Base-by-base conservation (phyloP, 352 stramenopile species). In the Aphanomyces stellatus region DNA sequence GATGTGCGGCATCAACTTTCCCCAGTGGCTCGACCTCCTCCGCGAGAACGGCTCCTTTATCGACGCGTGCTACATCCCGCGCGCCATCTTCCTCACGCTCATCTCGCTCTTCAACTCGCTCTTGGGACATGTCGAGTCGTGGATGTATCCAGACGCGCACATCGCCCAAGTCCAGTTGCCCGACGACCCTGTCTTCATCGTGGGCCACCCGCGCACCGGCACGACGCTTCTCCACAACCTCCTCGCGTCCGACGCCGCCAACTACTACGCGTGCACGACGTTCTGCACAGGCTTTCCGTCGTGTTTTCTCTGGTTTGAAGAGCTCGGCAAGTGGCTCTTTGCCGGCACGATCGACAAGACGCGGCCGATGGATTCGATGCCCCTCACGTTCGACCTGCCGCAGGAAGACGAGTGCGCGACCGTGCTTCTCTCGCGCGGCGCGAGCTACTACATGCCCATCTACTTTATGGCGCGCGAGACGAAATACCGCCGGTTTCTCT, bases 351-450 rank as follows among this genome's bases (percentile, higher is more conserved):
- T 85, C 6, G 55, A 66, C 22, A 60, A 78, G 17, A 80, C 42
- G 35, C 69, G 77, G 13, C 77, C 77, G 17, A 85, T 85, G 77
- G 77, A 85, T 53, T 80, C 79, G 69, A 70, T 85, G 15, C 61
- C 60, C 3, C 49, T 85, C 3, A 25, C 71, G 53, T 82, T 80
- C 65, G 74, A 82, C 69, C 42, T 77, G 31, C 77, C 77, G 8
- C 75, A 85, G 40, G 77, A 85, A 71, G 77, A 85, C 67, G 77
- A 85, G 62, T 61, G 79, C 15, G 75, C 71, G 0, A 75, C 69
- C 17, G 76, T 68, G 40, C 13, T 76, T 0, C 55, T 85, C 3
- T 72, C 61, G 27, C 53, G 53, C 11, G 69, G 56, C 0, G 63
- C 33, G 42, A 74, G 62, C 33, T 76, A 76, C n/a, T 82, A 85